Percentiles rank a stretch among this genome's conserved stretches.
Conservation (phyloP, 208 protist genomes). For the Crithidia mellificae region DNA sequence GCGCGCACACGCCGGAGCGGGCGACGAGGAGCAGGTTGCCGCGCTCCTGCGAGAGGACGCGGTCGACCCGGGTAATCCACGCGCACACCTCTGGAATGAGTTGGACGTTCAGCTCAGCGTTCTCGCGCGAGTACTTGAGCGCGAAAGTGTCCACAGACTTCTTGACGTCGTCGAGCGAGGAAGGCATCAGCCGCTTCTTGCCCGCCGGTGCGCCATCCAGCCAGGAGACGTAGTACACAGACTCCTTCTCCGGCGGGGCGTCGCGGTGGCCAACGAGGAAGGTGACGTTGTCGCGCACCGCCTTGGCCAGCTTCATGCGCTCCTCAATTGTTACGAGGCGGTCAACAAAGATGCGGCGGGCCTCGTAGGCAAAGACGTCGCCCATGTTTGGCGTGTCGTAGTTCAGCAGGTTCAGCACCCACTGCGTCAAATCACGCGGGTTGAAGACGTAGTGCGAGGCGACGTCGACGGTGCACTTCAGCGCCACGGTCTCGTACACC, state of each 20-base stretch:
- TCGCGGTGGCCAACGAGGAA: constrained; percentile 76
- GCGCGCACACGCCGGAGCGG: constrained; percentile 91
- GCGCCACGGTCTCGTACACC: constrained; percentile 91
- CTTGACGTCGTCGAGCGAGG: constrained; percentile 72
- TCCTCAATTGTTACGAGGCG: constrained; percentile 89
- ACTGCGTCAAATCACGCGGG: constrained; percentile 96
- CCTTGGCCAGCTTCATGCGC: constrained; percentile 65
- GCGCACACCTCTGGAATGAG: constrained; percentile 95
- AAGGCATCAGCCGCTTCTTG: constrained; percentile 58
- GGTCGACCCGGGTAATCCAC: constrained; percentile 94
- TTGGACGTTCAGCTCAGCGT: constrained; percentile 90
- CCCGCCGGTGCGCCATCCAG: constrained; percentile 45
- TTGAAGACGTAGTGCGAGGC: constrained; percentile 98
- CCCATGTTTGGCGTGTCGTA: constrained; percentile 90
- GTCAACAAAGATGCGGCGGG: constrained; percentile 94
- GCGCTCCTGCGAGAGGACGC: constrained; percentile 93
- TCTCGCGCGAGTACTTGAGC: constrained; percentile 94
- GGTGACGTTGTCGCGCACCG: constrained; percentile 78
- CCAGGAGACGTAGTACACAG: constrained; percentile 78
- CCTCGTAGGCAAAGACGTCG: constrained; percentile 94
- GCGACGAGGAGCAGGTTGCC: constrained; percentile 95
- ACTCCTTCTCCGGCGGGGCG: constrained; percentile 73
- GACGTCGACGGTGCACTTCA: constrained; percentile 93
- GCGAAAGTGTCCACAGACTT: constrained; percentile 67
- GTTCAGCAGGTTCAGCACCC: constrained; percentile 91